A percentile compares a stretch with the other conserved stretches of the same genome.
Conservation (phyloP, 768 basidiomycete species). For the Termitomyces sp. region DNA sequence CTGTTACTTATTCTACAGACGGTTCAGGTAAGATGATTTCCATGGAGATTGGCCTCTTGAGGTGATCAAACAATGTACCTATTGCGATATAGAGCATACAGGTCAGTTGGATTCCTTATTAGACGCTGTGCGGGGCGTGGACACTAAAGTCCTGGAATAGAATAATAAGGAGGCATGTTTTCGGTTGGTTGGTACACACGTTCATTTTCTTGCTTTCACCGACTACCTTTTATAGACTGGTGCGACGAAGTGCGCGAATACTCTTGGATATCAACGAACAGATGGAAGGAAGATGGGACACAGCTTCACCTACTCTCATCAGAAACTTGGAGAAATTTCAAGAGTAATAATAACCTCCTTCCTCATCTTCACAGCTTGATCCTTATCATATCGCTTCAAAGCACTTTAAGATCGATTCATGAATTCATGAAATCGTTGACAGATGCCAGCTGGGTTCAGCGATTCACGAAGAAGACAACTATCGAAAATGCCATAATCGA, state of each 20-base stretch:
- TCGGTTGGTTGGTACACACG: constrained; percentile 12
- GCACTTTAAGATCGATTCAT: constrained; percentile 34
- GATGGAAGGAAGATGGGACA: constrained; percentile 42
- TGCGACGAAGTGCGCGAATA: constrained; percentile 37
- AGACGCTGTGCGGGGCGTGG: neutral
- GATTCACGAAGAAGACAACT: constrained; percentile 34
- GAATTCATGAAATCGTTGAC: constrained; percentile 36
- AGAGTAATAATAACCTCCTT: constrained; percentile 24
- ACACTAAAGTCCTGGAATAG: constrained; percentile 21
- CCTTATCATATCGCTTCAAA: constrained; percentile 14
- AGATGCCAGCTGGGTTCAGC: constrained; percentile 36
- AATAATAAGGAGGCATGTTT: constrained; percentile 37
- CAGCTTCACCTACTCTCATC: constrained; percentile 34
- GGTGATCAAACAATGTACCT: neutral
- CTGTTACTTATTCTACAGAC: constrained; percentile 43
- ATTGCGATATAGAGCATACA: constrained; percentile 14
- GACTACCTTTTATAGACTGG: constrained; percentile 16
- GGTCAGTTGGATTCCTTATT: constrained; percentile 11
- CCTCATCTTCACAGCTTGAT: neutral
- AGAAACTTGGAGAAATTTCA: constrained; percentile 40
- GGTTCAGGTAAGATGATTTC: constrained; percentile 31
- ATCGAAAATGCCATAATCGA: constrained; percentile 37
- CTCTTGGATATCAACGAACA: constrained; percentile 40
- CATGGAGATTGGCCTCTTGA: neutral
- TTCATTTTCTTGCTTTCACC: neutral